Base-by-base conservation (phyloP, 805 yeast genomes). In the Barnettozyma populi region DNA sequence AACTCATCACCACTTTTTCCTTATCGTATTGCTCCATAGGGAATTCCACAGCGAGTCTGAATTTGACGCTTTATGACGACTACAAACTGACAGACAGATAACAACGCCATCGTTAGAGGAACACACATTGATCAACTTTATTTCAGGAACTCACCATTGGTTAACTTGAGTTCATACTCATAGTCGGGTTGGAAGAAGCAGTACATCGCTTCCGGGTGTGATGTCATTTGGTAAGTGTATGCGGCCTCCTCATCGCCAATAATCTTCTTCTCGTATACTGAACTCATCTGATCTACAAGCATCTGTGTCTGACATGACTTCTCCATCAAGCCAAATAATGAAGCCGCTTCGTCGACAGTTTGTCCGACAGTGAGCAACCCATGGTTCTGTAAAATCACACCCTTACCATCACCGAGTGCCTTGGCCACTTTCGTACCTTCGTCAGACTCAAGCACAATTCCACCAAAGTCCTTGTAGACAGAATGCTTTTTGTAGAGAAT, bases 281-380 rank as follows among this genome's bases (percentile, higher is more conserved):
- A 63, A 60, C 74, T 62, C 52, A 69, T 66, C 5, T 86, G 70
- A 52, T 84, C 88, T 3, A 76, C 86, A 49, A 76, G 62, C 59
- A 84, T 63, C 64, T 84, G 90, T n/a, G 75, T 75, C 59, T 81
- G 75, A 60, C 90, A 84, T 9, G 76, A 59, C 56, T 75, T 72
- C 61, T 84, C 90, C 79, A 83, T 71, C 43, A 80, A 62, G 1
- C 80, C 72, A 65, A 76, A 84, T 48, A 82, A 61, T 60, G 76
- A 79, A 2, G 88, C 88, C 10, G 90, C 90, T 65, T 82, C 90
- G 57, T 82, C 90, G 11, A 84, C 82, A 7, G 86, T 82, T 35
- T 64, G 52, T 21, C 90, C 92, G 6, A 79, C 84, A 2, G 90
- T 84, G 54, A 84, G 63, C 32, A 84, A 71, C 25, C 90, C 90